Evolutionary conservation across 345 rosid species (phyloP).

Genomic region (Erysimum cheiranthoides): DNA sequence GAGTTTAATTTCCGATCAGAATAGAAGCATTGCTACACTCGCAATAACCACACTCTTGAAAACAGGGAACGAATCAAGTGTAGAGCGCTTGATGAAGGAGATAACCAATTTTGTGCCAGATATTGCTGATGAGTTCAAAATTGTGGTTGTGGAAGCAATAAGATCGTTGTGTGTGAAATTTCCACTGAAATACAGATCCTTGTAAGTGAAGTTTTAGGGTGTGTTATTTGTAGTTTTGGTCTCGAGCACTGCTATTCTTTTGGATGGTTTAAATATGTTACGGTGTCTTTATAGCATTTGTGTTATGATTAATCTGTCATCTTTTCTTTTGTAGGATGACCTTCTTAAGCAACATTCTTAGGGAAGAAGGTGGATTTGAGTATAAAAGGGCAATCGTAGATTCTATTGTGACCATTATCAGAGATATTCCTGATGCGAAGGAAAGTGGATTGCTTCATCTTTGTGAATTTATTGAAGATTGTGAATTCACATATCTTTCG

Average conservation of each 20-base stretch:
- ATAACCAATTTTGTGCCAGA: slow-evolving; percentile 98
- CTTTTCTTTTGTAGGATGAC: slow-evolving; percentile 76
- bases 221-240: slow-evolving; percentile 22
- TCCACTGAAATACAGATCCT: slow-evolving; percentile 94
- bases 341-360: slow-evolving; percentile 93
- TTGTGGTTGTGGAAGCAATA: slow-evolving; percentile 98
- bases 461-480: slow-evolving; percentile 98
- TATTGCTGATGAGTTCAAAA: slow-evolving; percentile 97
- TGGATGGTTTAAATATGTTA: neutral
- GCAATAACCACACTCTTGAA: slow-evolving; percentile 96
- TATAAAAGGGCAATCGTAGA: slow-evolving; percentile 97
- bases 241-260: slow-evolving; percentile 10
- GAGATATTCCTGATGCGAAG: slow-evolving; percentile 97
- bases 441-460: slow-evolving; percentile 97
- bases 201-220: slow-evolving; percentile 58
- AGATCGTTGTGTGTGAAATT: slow-evolving; percentile 93
- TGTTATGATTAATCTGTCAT: neutral
- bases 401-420: slow-evolving; percentile 92
- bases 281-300: neutral
- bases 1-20: slow-evolving; percentile 96
- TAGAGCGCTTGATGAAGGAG: slow-evolving; percentile 98
- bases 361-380: slow-evolving; percentile 99
- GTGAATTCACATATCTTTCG: slow-evolving; percentile 98
- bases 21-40: slow-evolving; percentile 98
- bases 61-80: slow-evolving; percentile 98